These are phyloP conservation scores for Gynostemma pentaphyllum DNA, from an alignment of 306 rosid genomes.

Conservation along the genomic window DNA sequence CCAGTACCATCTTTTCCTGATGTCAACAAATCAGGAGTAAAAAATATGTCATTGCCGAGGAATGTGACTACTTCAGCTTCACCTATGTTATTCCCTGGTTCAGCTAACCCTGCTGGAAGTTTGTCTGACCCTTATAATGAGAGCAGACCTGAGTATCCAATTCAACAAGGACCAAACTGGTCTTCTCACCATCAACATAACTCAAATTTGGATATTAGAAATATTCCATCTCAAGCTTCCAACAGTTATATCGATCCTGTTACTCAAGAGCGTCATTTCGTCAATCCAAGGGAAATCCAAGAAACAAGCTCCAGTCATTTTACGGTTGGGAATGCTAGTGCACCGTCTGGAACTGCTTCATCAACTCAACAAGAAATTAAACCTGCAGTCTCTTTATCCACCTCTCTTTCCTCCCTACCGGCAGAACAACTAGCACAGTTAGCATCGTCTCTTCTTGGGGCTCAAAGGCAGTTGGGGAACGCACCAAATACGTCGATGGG, in stretches of 20 bases:
- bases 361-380: slow-evolving; percentile 29
- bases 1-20: slow-evolving; percentile 32
- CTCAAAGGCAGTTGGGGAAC: slow-evolving; percentile 53
- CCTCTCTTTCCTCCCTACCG: slow-evolving; percentile 37
- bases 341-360: slow-evolving; percentile 26
- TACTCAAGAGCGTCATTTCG: slow-evolving; percentile 28
- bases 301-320: slow-evolving; percentile 31
- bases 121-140: slow-evolving; percentile 33
- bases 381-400: slow-evolving; percentile 28
- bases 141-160: slow-evolving; percentile 43
- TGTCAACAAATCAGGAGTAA: slow-evolving; percentile 34
- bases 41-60: slow-evolving; percentile 28
- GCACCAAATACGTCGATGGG: slow-evolving; percentile 15
- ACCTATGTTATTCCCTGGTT: slow-evolving; percentile 23
- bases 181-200: slow-evolving; percentile 40
- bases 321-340: slow-evolving; percentile 31
- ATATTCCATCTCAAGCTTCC: slow-evolving; percentile 27
- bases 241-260: slow-evolving; percentile 28
- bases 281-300: slow-evolving; percentile 23
- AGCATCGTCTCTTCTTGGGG: slow-evolving; percentile 68
- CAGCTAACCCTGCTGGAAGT: slow-evolving; percentile 23
- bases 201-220: slow-evolving; percentile 29
- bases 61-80: slow-evolving; percentile 35
- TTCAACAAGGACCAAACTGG: slow-evolving; percentile 37
- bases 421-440: slow-evolving; percentile 77